Conservation (phyloP, 1,284 basidiomycete species). For the Malassezia cuniculi region DNA sequence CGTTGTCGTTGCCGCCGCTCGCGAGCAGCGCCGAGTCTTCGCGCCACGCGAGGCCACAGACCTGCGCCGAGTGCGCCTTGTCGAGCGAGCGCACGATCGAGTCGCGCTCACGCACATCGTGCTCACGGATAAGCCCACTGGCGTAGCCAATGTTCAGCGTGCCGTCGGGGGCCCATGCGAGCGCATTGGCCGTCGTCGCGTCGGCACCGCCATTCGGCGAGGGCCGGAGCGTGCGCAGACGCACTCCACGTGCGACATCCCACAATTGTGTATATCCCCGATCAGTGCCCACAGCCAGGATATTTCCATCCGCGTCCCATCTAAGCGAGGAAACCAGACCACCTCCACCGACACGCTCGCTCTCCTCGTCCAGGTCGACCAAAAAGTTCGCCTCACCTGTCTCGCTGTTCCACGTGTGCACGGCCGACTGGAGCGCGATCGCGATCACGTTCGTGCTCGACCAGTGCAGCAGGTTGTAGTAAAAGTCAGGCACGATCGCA, state of each 20-base stretch:
- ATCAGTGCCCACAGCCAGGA: slow-evolving; percentile 73
- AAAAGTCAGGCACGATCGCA: slow-evolving; percentile 89
- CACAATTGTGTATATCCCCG: slow-evolving; percentile 86
- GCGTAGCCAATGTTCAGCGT: slow-evolving; percentile 36
- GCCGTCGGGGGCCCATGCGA: slow-evolving; percentile 38
- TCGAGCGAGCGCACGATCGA: slow-evolving; percentile 29
- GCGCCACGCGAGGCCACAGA: slow-evolving; percentile 41
- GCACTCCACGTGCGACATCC: slow-evolving; percentile 69
- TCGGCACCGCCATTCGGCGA: slow-evolving; percentile 35
- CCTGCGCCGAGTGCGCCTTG: slow-evolving; percentile 35
- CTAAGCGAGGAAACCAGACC: slow-evolving; percentile 60
- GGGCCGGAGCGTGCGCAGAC: slow-evolving; percentile 56
- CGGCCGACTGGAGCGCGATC: slow-evolving; percentile 29
- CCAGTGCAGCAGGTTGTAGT: slow-evolving; percentile 88
- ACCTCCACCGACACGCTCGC: slow-evolving; percentile 38
- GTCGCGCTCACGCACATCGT: slow-evolving; percentile 37
- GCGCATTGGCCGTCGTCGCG: slow-evolving; percentile 24
- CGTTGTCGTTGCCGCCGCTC: slow-evolving; percentile 91
- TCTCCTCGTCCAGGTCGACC: slow-evolving; percentile 32
- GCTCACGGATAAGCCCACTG: slow-evolving; percentile 38
- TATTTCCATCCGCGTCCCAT: slow-evolving; percentile 75
- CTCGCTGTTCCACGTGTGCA: slow-evolving; percentile 67
- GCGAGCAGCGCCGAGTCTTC: slow-evolving; percentile 59
- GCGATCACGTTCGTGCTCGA: slow-evolving; percentile 59
- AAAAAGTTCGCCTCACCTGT: slow-evolving; percentile 67